Base-by-base conservation (phyloP, 805 yeast genomes). In the Deakozyma indianensis region DNA sequence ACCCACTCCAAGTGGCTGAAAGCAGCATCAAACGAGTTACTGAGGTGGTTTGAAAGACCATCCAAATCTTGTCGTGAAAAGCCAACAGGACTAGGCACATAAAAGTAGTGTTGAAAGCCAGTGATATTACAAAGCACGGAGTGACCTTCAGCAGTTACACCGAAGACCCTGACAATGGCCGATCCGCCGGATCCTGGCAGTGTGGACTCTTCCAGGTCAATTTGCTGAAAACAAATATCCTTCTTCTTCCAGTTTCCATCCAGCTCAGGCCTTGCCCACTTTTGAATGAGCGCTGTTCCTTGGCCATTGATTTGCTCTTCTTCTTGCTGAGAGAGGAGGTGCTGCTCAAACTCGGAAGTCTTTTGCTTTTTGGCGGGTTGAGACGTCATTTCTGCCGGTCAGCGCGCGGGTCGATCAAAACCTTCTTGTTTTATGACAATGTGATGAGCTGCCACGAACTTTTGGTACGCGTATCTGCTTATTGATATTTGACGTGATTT, bases 41-140 rank as follows among this genome's bases (percentile, higher is more conserved):
- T 22, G 62, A 51, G 68, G 66, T 49, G 83, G 48, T 55, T 77
- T 66, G 23, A 64, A 59, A 22, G 65, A 53, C 53, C 81, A 72
- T 7, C 63, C 42, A 83, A 55, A 52, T 80, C 80, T 22, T 67
- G 73, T 42, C 69, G 68, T 25, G 73, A 65, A 56, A 88, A 83
- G 3, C 84, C 86, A 40, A 73, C 67, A 1, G 98, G 98, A 9
- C 85, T 88, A 0, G 96, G 95, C 11, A 84, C 94, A 54, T 85
- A 92, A 49, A 92, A 73, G 60, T 92, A 92, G 59, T 94, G 98
- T 46, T 74, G 60, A 59, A 94, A 92, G 4, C 94, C 95, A 2
- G 81, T 74, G 15, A 92, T 92, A 53, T 83, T 86, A 65, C 97
- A 88, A 52, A 88, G 69, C 20, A 92, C 84, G 0, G 96, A 83